Conservation (phyloP, 306 rosid genomes). For the Castanopsis chinensis region DNA sequence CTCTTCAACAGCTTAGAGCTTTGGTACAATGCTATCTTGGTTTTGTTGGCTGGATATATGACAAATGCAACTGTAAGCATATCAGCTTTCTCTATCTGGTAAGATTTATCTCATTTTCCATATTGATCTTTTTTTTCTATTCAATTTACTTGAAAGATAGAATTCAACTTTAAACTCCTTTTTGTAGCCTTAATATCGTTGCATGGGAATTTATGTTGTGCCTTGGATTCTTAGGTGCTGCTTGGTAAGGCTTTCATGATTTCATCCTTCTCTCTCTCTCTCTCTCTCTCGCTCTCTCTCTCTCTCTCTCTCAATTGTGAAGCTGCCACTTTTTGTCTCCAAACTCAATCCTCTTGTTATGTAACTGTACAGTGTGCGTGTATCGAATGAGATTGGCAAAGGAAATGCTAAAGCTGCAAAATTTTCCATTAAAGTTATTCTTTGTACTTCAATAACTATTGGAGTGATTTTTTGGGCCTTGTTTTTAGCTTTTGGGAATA, state of each 20-base stretch:
- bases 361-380: constrained; percentile 42
- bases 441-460: constrained; percentile 31
- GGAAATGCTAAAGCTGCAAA: constrained; percentile 57
- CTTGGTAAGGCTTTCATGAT: constrained; percentile 32
- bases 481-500: constrained; percentile 41
- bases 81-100: constrained; percentile 61
- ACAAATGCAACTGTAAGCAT: constrained; percentile 45
- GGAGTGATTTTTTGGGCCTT: constrained; percentile 39
- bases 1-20: constrained; percentile 40
- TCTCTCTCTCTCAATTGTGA: neutral
- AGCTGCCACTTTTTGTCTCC: neutral
- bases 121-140: neutral
- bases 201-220: constrained; percentile 66
- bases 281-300: neutral
- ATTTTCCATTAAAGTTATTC: constrained; percentile 42
- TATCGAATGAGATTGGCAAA: constrained; percentile 60
- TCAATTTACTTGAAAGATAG: neutral
- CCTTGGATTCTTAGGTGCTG: constrained; percentile 51
- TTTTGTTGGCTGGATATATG: constrained; percentile 49
- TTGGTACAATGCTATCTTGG: constrained; percentile 55
- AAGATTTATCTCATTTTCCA: neutral
- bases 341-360: neutral
- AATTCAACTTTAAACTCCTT: neutral
- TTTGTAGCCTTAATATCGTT: constrained; percentile 48
- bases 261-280: neutral